Percentiles rank a stretch among this genome's conserved stretches.
Evolutionary conservation across 2,329 filamentous ascomycete genomes (phyloP).

Genomic region (Dactylellina parvicollis): DNA sequence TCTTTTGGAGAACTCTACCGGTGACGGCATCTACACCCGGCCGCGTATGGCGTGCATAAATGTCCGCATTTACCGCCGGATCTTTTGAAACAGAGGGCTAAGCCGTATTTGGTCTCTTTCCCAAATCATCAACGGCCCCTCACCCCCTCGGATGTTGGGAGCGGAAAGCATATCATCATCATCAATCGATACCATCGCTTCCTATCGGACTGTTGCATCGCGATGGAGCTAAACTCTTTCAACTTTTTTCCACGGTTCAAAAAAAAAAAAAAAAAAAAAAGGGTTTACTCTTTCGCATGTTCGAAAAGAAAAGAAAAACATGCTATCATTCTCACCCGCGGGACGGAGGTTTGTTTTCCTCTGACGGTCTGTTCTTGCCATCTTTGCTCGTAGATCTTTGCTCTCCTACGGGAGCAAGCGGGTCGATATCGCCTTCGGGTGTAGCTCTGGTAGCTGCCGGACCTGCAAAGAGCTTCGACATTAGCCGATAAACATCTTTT

Average conservation of each 20-base stretch:
- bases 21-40: constrained; percentile 22
- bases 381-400: neutral
- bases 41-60: constrained; percentile 19
- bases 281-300: neutral
- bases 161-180: neutral
- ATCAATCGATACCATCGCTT: constrained; percentile 1
- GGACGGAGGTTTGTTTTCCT: constrained; percentile 8
- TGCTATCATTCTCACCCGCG: constrained; percentile 7
- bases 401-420: neutral
- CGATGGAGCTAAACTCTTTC: neutral
- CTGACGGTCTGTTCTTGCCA: neutral
- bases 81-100: constrained; percentile 8
- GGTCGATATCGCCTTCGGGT: neutral
- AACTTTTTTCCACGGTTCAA: neutral
- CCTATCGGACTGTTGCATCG: neutral
- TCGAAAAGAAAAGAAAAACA: neutral
- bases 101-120: neutral
- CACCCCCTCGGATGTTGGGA: neutral
- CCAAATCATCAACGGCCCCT: constrained; percentile 11
- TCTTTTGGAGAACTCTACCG: constrained; percentile 8
- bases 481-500: neutral
- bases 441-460: neutral
- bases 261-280: no score
- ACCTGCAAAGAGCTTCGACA: neutral
- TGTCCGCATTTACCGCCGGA: constrained; percentile 8